Conservation (phyloP, 306 rosid species). For the Lithocarpus polystachyus region DNA sequence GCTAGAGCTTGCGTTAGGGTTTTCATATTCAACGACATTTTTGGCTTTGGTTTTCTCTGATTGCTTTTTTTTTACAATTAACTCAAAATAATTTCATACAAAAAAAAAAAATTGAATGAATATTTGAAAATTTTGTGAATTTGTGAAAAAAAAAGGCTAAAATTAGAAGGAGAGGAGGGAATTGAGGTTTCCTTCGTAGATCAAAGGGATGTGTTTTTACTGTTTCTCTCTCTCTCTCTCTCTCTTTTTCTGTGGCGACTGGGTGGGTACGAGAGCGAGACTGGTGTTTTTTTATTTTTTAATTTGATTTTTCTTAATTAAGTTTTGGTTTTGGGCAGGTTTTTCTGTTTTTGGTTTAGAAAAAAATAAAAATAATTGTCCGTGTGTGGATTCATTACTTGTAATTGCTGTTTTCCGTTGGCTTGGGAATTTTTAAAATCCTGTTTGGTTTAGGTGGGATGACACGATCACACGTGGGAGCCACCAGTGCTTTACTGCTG, state of each 20-base stretch:
- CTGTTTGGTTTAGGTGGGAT: neutral
- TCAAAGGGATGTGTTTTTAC: neutral
- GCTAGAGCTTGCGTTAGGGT: constrained; percentile 96
- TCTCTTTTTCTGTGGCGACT: no score
- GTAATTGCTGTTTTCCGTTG: neutral
- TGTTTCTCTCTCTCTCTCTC: neutral
- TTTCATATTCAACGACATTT: constrained; percentile 90
- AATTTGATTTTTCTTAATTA: neutral
- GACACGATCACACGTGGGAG: neutral
- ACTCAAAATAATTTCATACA: no score
- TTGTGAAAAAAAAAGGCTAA: no score
- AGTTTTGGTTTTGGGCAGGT: neutral
- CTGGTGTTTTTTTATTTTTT: neutral
- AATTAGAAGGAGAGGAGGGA: neutral
- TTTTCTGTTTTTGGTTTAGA: neutral
- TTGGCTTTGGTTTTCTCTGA: neutral
- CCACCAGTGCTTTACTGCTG: neutral
- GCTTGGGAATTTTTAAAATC: neutral
- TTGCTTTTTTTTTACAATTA: no score
- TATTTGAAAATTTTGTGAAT: no score
- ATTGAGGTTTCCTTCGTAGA: constrained; percentile 5
- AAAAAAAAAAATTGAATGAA: no score
- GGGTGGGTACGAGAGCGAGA: no score
- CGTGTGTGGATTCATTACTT: neutral
- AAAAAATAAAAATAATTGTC: no score